Evolutionary conservation across 768 basidiomycete genomes (phyloP).

Genomic region (Naganishia vishniacii): DNA sequence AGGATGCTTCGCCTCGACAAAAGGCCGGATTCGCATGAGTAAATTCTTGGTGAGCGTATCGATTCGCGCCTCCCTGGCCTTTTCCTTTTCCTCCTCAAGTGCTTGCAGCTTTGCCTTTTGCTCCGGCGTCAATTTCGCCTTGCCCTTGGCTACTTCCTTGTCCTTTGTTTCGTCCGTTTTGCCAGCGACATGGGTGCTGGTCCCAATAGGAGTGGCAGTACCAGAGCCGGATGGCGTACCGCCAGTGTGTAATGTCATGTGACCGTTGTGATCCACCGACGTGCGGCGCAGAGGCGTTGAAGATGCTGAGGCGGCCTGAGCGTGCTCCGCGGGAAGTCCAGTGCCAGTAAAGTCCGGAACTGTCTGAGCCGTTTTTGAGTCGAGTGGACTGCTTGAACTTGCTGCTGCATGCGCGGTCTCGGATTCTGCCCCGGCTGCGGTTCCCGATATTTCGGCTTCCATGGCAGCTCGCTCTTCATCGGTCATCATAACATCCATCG

Average conservation of each 20-base stretch:
- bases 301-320: not conserved
- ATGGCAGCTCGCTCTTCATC: slow-evolving; percentile 88
- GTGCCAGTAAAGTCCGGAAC: slow-evolving; percentile 6
- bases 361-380: slow-evolving; percentile 15
- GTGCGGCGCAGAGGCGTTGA: slow-evolving; percentile 26
- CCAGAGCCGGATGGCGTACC: slow-evolving; percentile 30
- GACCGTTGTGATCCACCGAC: slow-evolving; percentile 30
- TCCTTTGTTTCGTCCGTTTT: slow-evolving; percentile 47
- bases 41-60: slow-evolving; percentile 70
- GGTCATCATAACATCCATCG: slow-evolving; percentile 65
- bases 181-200: slow-evolving; percentile 35
- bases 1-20: slow-evolving; percentile 81
- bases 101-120: slow-evolving; percentile 77
- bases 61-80: slow-evolving; percentile 57
- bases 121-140: slow-evolving; percentile 64
- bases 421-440: slow-evolving; percentile 29
- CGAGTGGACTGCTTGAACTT: not conserved
- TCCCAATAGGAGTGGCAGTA: slow-evolving; percentile 19
- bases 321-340: slow-evolving; percentile 5
- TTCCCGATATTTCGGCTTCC: slow-evolving; percentile 16
- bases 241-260: slow-evolving; percentile 31
- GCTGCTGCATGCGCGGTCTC: not conserved
- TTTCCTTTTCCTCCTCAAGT: slow-evolving; percentile 72
- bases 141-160: slow-evolving; percentile 48
- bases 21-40: slow-evolving; percentile 75